These are phyloP conservation scores for Aureobasidium sp. DNA, from an alignment of 2,329 filamentous ascomycete genomes.

Conservation along the genomic window DNA sequence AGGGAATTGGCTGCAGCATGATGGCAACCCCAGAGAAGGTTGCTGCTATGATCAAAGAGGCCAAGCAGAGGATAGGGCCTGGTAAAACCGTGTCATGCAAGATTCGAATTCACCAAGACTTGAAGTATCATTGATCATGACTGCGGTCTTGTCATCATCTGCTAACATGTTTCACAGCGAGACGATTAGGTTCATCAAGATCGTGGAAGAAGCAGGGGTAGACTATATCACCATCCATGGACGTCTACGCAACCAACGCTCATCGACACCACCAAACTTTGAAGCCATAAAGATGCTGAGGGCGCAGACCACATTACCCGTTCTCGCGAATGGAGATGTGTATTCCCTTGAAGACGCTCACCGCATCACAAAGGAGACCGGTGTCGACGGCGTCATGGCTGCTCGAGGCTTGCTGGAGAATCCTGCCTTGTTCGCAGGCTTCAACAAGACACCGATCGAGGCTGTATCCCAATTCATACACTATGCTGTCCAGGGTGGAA, in stretches of 20 bases:
- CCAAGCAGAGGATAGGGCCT: conserved; percentile 42
- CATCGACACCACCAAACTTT: conserved; percentile 52
- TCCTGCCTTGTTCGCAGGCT: conserved; percentile 55
- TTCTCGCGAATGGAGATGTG: conserved; percentile 62
- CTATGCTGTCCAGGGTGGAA: conserved; percentile 40
- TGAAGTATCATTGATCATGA: conserved; percentile 36
- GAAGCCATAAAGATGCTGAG: conserved; percentile 52
- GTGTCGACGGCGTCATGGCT: conserved; percentile 53
- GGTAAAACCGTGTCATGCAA: conserved; percentile 58
- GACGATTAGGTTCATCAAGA: conserved; percentile 53
- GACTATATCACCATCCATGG: conserved; percentile 66
- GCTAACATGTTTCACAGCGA: conserved; percentile 14
- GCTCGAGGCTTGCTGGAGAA: conserved; percentile 60
- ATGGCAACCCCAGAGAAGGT: conserved; percentile 59
- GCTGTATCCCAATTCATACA: conserved; percentile 56
- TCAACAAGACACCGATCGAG: conserved; percentile 51
- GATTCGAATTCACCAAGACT: conserved; percentile 58
- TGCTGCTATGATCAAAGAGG: conserved; percentile 54
- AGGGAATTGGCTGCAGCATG: conserved; percentile 59
- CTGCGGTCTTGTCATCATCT: not conserved
- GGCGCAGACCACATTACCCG: conserved; percentile 46
- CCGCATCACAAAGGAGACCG: conserved; percentile 24
- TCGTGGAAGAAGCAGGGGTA: conserved; percentile 51
- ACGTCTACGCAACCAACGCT: conserved; percentile 53
- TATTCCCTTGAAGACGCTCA: conserved; percentile 43